Percentiles rank a stretch among this genome's conserved stretches.
These are phyloP conservation scores for Erodium trifolium DNA, from an alignment of 441 rosid genomes.

Conservation along the genomic window DNA sequence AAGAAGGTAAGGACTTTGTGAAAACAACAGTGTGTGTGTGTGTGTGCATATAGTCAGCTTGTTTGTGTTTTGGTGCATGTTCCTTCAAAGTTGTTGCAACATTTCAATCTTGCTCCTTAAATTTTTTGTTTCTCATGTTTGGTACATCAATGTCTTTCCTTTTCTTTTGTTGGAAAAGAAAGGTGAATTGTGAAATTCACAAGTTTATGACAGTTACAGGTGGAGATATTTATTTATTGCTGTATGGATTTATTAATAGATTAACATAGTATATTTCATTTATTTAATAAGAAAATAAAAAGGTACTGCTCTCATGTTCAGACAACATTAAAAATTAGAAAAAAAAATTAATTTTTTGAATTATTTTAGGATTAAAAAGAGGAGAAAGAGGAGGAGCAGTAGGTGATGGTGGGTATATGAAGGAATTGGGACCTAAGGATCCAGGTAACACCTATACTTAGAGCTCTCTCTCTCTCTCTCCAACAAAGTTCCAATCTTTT, in stretches of 20 bases:
- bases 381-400: background rate
- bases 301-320: too few relatives aligned
- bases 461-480: background rate
- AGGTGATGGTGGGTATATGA: constrained; percentile 7
- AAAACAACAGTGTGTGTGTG: background rate
- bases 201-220: too few relatives aligned
- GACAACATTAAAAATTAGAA: background rate
- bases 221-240: too few relatives aligned
- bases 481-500: background rate
- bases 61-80: background rate
- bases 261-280: background rate
- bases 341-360: background rate
- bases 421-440: background rate
- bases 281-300: background rate
- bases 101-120: background rate
- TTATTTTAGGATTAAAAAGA: background rate
- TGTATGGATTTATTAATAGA: background rate
- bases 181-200: too few relatives aligned
- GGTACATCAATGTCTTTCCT: too few relatives aligned
- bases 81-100: background rate
- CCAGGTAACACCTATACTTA: background rate
- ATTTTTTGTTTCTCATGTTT: background rate
- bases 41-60: too few relatives aligned
- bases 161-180: too few relatives aligned
- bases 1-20: background rate